phyloP scores from a whole-genome alignment of 768 basidiomycete species.

The Tricholoma matsutake region DNA sequence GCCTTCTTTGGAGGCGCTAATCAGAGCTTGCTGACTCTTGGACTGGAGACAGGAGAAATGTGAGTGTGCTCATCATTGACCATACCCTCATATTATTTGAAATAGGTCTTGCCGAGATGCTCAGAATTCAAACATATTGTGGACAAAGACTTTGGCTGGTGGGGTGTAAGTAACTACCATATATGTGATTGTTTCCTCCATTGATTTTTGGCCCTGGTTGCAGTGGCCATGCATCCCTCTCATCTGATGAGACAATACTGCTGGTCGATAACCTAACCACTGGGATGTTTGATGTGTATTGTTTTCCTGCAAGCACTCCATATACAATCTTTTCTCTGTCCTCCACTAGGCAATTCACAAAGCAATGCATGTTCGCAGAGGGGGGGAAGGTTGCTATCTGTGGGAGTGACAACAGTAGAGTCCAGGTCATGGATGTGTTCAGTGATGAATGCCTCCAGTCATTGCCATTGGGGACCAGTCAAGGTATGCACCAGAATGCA shows the following conservation, averaged over 20 bases:
- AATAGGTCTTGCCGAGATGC: no score
- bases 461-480: neutral
- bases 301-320: no score
- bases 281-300: no score
- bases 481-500: neutral
- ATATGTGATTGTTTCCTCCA: neutral
- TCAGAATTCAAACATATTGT: no score
- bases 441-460: neutral
- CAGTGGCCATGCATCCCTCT: slow-evolving; percentile 9
- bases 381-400: slow-evolving; percentile 10
- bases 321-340: no score
- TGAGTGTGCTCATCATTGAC: no score
- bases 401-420: slow-evolving; percentile 9
- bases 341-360: no score
- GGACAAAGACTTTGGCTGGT: slow-evolving; percentile 11
- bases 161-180: slow-evolving; percentile 7
- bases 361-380: slow-evolving; percentile 8
- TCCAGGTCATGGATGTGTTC: no score
- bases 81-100: no score
- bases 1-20: no score
- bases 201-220: neutral
- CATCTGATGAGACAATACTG: slow-evolving; percentile 4
- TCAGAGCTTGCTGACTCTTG: no score
- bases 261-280: slow-evolving; percentile 7
- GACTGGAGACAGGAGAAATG: no score